These are phyloP conservation scores for Podospora comata DNA, from an alignment of 495 filamentous ascomycete genomes.

Conservation along the genomic window DNA sequence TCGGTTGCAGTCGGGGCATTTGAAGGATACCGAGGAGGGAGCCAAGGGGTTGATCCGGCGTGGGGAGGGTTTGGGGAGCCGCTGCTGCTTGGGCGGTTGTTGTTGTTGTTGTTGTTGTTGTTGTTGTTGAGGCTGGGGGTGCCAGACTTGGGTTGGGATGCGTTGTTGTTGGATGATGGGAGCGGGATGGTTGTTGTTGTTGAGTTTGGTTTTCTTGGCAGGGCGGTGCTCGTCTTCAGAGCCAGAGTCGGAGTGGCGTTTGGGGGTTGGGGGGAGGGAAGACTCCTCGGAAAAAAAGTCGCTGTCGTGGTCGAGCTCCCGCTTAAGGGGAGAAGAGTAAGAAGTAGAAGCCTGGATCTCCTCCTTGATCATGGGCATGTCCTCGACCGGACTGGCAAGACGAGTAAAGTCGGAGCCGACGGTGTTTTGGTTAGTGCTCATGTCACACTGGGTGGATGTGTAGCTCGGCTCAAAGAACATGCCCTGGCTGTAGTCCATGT, in stretches of 20 bases:
- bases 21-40: constrained; percentile 10
- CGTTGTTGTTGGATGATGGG: neutral
- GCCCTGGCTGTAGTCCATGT: constrained; percentile 20
- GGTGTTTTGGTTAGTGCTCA: constrained; percentile 13
- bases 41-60: neutral
- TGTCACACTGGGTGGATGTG: constrained; percentile 12
- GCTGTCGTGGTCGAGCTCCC: constrained; percentile 11
- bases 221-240: constrained; percentile 22
- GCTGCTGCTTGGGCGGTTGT: neutral
- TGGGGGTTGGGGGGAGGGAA: constrained; percentile 23
- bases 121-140: constrained; percentile 1
- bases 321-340: constrained; percentile 23
- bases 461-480: constrained; percentile 15
- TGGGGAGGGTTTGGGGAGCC: neutral
- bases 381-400: constrained; percentile 9
- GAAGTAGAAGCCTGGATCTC: constrained; percentile 27
- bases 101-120: neutral
- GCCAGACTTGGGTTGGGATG: neutral
- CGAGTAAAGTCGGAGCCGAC: neutral
- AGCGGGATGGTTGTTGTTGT: constrained; percentile 19
- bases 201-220: constrained; percentile 11
- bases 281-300: constrained; percentile 26
- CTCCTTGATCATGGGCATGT: constrained; percentile 33
- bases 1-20: constrained; percentile 25
- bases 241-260: constrained; percentile 25